These are phyloP conservation scores for Pholiota conissans DNA, from an alignment of 768 basidiomycete genomes.

Conservation along the genomic window DNA sequence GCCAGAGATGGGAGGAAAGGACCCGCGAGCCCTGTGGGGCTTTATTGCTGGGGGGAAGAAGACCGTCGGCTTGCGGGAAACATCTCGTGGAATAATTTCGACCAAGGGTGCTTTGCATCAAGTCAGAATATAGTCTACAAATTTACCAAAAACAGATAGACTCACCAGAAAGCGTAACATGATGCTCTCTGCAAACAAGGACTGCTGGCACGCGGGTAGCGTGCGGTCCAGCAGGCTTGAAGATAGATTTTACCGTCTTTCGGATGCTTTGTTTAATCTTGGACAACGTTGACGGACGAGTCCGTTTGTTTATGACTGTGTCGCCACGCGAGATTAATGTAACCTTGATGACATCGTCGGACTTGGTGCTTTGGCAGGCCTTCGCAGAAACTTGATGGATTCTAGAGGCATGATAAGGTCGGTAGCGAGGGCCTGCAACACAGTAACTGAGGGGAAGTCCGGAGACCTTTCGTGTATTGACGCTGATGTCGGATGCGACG, in stretches of 20 bases:
- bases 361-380: not conserved
- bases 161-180: too few species aligned
- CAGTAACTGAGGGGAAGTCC: not conserved
- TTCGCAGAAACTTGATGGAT: not conserved
- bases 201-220: too few species aligned
- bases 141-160: too few species aligned
- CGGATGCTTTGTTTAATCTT: not conserved
- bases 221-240: not conserved
- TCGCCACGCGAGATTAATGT: too few species aligned
- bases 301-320: not conserved
- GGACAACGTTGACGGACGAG: not conserved
- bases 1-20: not conserved
- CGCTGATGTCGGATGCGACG: too few species aligned
- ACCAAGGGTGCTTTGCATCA: too few species aligned
- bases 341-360: not conserved
- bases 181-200: too few species aligned
- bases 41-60: not conserved
- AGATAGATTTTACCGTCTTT: not conserved
- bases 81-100: too few species aligned
- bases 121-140: too few species aligned
- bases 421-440: not conserved
- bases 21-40: not conserved
- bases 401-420: not conserved
- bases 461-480: not conserved
- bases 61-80: not conserved